These are phyloP conservation scores for Syzygium jambos DNA, from an alignment of 345 rosid species.

Conservation along the genomic window DNA sequence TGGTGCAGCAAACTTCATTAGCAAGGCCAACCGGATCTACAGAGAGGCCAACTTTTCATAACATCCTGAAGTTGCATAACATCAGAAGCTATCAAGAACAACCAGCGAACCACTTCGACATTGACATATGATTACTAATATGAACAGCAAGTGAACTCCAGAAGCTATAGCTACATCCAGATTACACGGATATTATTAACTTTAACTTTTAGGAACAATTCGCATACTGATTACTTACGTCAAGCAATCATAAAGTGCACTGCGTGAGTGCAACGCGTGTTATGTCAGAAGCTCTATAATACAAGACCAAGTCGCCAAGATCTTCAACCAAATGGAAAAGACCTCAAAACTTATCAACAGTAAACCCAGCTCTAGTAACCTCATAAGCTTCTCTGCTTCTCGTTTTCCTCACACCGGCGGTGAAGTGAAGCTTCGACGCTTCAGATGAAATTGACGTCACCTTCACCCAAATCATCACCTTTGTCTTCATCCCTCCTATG, in stretches of 20 bases:
- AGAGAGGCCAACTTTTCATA: background rate
- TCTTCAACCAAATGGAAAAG: background rate
- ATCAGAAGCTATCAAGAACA: background rate
- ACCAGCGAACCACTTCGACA: background rate
- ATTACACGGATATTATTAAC: background rate
- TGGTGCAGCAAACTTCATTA: background rate
- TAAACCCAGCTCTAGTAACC: slow-evolving; percentile 63
- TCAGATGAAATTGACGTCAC: slow-evolving; percentile 63
- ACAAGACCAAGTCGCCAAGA: background rate
- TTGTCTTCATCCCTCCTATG: slow-evolving; percentile 88
- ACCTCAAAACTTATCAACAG: slow-evolving; percentile 64
- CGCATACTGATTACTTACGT: background rate
- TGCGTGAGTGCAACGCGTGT: background rate
- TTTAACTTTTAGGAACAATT: background rate
- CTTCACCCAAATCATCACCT: slow-evolving; percentile 83
- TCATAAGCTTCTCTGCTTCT: slow-evolving; percentile 75
- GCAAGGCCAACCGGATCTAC: background rate
- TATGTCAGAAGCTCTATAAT: background rate
- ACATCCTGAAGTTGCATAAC: background rate
- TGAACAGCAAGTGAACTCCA: background rate
- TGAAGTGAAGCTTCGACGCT: slow-evolving; percentile 66
- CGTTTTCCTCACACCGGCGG: slow-evolving; percentile 70
- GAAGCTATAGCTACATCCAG: background rate
- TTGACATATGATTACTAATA: background rate
- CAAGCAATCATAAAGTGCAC: background rate